Percentiles rank a stretch among this genome's conserved stretches.
Conservation (phyloP, 768 basidiomycete species). For the Lentinula lateritia region DNA sequence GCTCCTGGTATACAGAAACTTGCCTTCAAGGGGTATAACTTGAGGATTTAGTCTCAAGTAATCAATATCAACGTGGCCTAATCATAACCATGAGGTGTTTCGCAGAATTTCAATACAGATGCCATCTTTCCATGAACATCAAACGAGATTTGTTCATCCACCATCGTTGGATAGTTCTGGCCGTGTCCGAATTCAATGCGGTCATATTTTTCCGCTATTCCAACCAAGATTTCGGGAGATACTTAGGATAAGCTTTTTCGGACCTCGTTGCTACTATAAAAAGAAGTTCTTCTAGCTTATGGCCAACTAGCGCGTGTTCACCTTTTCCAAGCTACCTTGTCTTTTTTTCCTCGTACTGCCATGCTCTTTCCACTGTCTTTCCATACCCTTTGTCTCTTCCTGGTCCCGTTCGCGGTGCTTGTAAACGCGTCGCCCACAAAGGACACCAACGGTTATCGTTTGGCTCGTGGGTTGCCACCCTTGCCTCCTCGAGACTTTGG, state of each 20-base stretch:
- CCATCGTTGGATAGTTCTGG: no score
- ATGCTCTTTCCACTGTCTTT: background rate
- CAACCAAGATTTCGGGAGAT: background rate
- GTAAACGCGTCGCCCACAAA: background rate
- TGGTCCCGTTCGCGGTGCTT: background rate
- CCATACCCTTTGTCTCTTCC: background rate
- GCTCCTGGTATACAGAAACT: background rate
- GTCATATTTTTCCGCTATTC: no score
- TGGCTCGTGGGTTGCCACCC: conserved; percentile 7
- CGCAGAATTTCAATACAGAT: background rate
- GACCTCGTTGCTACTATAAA: background rate
- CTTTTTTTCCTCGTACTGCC: background rate
- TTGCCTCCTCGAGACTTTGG: conserved; percentile 19
- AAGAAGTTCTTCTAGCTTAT: background rate
- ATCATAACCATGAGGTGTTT: background rate
- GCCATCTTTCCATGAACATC: background rate
- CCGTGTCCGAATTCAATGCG: no score
- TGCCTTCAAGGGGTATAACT: background rate
- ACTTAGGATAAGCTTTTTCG: background rate
- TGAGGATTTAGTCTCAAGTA: no score
- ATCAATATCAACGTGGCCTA: background rate
- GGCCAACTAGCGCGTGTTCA: background rate
- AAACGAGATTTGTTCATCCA: no score
- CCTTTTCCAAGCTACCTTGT: background rate
- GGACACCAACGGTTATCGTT: conserved; percentile 4